phyloP scores from a whole-genome alignment of 495 filamentous ascomycete genomes.

The Tuber borchii region DNA sequence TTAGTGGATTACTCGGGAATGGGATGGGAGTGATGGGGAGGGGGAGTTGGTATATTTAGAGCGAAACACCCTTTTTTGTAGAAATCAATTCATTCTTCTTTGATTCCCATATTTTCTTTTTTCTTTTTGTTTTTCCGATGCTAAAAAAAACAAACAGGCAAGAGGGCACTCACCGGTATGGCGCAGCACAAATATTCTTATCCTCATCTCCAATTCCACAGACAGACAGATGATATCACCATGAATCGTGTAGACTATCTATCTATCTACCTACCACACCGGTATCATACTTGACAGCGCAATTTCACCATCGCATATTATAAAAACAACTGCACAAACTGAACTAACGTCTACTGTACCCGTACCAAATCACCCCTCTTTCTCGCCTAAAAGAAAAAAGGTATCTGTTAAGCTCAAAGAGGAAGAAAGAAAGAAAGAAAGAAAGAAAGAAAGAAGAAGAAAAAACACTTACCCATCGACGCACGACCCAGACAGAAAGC shows the following conservation, averaged over 20 bases:
- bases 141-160: neutral
- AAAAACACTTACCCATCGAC: neutral
- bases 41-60: conserved; percentile 29
- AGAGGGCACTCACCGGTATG: neutral
- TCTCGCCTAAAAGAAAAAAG: neutral
- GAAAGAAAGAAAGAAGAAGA: neutral
- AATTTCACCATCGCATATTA: neutral
- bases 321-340: neutral
- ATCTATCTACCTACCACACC: neutral
- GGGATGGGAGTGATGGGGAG: conserved; percentile 3
- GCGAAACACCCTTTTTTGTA: conserved; percentile 36
- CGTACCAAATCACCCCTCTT: neutral
- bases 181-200: neutral
- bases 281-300: neutral
- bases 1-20: conserved; percentile 19
- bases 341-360: neutral
- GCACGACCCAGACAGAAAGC: neutral
- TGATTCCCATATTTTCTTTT: neutral
- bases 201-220: neutral
- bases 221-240: neutral
- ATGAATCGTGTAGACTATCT: neutral
- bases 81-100: conserved; percentile 36
- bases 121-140: neutral
- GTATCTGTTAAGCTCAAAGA: neutral
- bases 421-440: neutral